Percentiles rank a stretch among this genome's conserved stretches.
Evolutionary conservation across 2,329 filamentous ascomycete species (phyloP).

Genomic region (Penicillium polonicum): DNA sequence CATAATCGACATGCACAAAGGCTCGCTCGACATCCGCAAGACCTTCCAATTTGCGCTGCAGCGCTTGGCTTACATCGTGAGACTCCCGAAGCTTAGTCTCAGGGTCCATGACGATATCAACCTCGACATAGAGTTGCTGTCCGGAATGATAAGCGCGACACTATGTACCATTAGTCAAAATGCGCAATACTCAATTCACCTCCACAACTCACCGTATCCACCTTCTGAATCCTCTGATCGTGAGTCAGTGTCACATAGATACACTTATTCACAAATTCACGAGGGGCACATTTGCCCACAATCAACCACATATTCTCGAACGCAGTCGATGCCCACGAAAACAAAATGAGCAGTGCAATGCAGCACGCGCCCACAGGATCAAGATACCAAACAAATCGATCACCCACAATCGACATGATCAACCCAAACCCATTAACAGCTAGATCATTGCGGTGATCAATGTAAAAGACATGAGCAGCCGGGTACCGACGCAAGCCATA

Average conservation of each 20-base stretch:
- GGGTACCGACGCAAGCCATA: conserved; percentile 11
- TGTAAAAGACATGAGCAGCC: conserved; percentile 12
- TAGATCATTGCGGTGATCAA: conserved; percentile 13
- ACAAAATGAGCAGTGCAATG: conserved; percentile 12
- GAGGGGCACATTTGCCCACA: conserved; percentile 11
- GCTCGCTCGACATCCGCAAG: conserved; percentile 12
- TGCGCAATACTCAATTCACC: not conserved
- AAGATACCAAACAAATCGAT: conserved; percentile 13
- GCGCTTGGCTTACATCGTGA: conserved; percentile 13
- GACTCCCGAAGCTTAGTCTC: conserved; percentile 13
- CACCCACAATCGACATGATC: conserved; percentile 12
- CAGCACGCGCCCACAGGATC: conserved; percentile 12
- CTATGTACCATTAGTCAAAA: not conserved
- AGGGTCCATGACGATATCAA: conserved; percentile 16
- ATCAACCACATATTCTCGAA: conserved; percentile 14
- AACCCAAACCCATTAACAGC: conserved; percentile 12
- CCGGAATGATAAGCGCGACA: conserved; percentile 13
- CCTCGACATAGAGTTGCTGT: conserved; percentile 11
- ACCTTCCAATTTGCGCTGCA: conserved; percentile 16
- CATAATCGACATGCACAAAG: conserved; percentile 18
- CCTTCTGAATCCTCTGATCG: conserved; percentile 12
- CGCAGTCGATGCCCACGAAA: conserved; percentile 12
- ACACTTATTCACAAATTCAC: conserved; percentile 13
- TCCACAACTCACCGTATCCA: conserved; percentile 8
- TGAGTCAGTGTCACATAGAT: conserved; percentile 14